A percentile compares a stretch with the other conserved stretches of the same genome.
These are phyloP conservation scores for Ophiostoma sp. DNA, from an alignment of 2,329 filamentous ascomycete species.

Conservation along the genomic window DNA sequence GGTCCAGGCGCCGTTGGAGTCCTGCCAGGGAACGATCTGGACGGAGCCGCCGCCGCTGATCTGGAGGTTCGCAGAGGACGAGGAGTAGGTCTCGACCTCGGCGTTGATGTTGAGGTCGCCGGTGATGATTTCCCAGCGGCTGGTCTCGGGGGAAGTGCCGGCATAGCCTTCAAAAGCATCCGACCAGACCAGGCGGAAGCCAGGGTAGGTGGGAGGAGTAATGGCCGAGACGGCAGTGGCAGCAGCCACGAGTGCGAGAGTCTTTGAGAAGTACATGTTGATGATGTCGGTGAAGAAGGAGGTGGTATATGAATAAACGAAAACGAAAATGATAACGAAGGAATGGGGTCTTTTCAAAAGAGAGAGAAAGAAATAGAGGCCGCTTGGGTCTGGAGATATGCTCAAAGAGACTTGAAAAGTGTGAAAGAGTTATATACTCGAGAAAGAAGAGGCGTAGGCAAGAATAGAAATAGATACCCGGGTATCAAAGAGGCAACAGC, in stretches of 20 bases:
- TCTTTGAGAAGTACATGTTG: slow-evolving; percentile 13
- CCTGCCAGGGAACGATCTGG: slow-evolving; percentile 46
- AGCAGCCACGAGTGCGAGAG: slow-evolving; percentile 3
- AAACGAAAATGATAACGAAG: neutral
- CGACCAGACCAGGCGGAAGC: slow-evolving; percentile 40
- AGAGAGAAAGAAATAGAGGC: neutral
- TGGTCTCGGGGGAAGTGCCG: slow-evolving; percentile 34
- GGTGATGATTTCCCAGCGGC: slow-evolving; percentile 44
- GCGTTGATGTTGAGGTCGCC: slow-evolving; percentile 58
- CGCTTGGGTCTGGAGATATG: slow-evolving; percentile 9
- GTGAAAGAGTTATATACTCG: neutral
- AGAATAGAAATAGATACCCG: slow-evolving; percentile 8
- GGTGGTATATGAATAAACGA: neutral
- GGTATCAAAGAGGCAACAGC: slow-evolving; percentile 10
- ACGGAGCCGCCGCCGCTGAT: slow-evolving; percentile 47
- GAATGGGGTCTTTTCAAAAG: neutral
- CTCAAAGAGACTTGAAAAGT: neutral
- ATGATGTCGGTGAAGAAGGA: neutral
- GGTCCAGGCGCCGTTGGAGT: slow-evolving; percentile 44
- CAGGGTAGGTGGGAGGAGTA: slow-evolving; percentile 38
- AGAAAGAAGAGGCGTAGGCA: neutral
- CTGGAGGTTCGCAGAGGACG: slow-evolving; percentile 44
- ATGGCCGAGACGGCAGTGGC: slow-evolving; percentile 33
- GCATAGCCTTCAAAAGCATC: slow-evolving; percentile 40
- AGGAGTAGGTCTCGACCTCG: slow-evolving; percentile 48